Evolutionary conservation across 2,329 filamentous ascomycete genomes (phyloP), one percentile per base, ranked within the genome.

Genomic region (Fusarium guadeloupense): DNA sequence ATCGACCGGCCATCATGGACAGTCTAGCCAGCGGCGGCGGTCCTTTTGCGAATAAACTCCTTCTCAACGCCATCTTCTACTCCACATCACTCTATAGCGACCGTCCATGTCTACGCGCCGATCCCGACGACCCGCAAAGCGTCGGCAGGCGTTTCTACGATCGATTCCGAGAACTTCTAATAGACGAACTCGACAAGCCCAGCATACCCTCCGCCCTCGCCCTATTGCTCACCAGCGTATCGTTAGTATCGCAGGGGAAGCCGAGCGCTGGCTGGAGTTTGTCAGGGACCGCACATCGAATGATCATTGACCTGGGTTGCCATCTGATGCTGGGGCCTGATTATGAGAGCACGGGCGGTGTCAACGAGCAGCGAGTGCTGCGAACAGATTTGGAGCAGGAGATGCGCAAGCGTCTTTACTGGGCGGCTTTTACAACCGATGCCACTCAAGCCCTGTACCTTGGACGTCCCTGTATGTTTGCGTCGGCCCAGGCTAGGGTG

Each of bases 21-120:
- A 75, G 74, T 49, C 69, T 77, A 3, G 64, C 68, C 1, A 74
- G 70, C 17, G 71, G 71, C 0, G 68, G 69, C n/a, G 75, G 76
- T 1, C 72, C 71, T 1, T 77, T 72, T 25, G 67, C 69, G 9
- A 77, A 76, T 23, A 76, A 76, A 45, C 68, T 78, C 4, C 63
- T 77, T 1, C 66, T 77, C 13, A 78, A 78, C 52, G 73, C 75
- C 14, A 78, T 79, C 9, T 80, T 76, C 62, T 77, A 73, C 39
- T 75, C 74, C 9, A 75, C 73, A 4, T 72, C 71, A 6, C 71
- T 77, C 2, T 78, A 76, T 39, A 78, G 76, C 49, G 73, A 78
- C 50, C 70, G 75, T 1, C 56, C 69, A 1, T 73, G 72, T 14
- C 67, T 78, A 7, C 72, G 72, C 4, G 62, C 71, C 16, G 71